Base-by-base conservation (phyloP, 164 flowering plant genomes). In the Piper longum region DNA sequence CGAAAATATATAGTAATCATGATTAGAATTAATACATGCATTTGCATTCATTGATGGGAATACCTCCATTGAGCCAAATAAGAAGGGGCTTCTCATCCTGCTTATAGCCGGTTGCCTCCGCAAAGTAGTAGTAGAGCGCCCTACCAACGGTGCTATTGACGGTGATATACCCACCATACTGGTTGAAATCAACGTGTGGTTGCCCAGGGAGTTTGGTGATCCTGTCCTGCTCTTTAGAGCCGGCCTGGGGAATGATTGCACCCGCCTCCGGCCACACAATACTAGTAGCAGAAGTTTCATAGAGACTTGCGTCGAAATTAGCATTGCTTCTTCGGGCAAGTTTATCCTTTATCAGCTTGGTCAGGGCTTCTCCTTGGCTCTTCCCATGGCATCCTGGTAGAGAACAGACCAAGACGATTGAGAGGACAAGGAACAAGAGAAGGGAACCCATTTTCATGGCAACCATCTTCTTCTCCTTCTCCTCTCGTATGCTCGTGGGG, bases 121-220 rank as follows among this genome's bases (percentile, higher is more conserved):
- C 36, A 26, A 26, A 26, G 36, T 26, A 26, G 36, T 26, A 26
- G 36, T 26, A 26, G 36, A 26, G 36, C 36, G 36, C 36, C 36
- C 85, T 66, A 7, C 90, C 96, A 0, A 79, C 79, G 0, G 68
- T 17, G 40, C 60, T 43, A 56, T 88, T 77, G 4, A 86, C 82
- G 0, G 89, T 85, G 5, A 88, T 82, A 71, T 85, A 88, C 0
- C 96, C 96, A 42, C 83, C 88, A 68, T 83, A 86, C 42, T 88
- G 96, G 7, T 66, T n/a, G 56, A 88, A 80, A 0, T 62, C 54
- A 3, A 82, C 82, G 6, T 4, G 40, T 0, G 87, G 87, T 61
- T 86, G 90, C 2, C 92, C 90, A 0, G 96, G 92, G 67, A 83
- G 16, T 55, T 55, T 55, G 5, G 6, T 16, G 16, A 55, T 55